phyloP scores from a whole-genome alignment of 805 yeast species.

The Cyberlindnera japonica region DNA sequence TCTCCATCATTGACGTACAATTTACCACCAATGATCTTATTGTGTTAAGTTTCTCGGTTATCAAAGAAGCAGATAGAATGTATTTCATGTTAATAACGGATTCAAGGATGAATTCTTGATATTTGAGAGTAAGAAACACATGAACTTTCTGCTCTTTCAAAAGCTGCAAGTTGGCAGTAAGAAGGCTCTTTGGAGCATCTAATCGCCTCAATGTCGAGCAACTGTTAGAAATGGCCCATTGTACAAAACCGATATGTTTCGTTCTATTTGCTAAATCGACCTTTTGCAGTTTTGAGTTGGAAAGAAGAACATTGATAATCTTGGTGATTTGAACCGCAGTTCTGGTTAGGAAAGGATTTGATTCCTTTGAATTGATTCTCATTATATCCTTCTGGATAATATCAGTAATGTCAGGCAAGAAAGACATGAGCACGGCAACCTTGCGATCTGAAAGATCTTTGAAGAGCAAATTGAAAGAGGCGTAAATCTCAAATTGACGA shows the following conservation, averaged over 20 bases:
- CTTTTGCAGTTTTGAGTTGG: conserved; percentile 12
- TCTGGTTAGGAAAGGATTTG: conserved; percentile 24
- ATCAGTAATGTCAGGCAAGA: conserved; percentile 9
- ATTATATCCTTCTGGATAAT: conserved; percentile 14
- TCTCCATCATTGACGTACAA: conserved; percentile 26
- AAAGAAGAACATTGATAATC: conserved; percentile 15
- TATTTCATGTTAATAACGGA: conserved; percentile 23
- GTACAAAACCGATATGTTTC: too few relatives aligned
- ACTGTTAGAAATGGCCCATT: conserved; percentile 19
- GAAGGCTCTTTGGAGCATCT: conserved; percentile 21
- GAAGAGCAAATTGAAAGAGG: conserved; percentile 20
- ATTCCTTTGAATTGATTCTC: background rate
- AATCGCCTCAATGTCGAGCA: conserved; percentile 12
- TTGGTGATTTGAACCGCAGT: conserved; percentile 25
- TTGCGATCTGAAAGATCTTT: conserved; percentile 22
- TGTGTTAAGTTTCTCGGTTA: conserved; percentile 22
- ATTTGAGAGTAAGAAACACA: conserved; percentile 4
- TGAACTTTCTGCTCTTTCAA: conserved; percentile 23
- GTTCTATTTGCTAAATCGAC: background rate
- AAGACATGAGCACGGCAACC: background rate
- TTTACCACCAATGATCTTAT: conserved; percentile 19
- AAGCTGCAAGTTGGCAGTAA: conserved; percentile 26
- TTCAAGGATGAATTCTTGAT: conserved; percentile 21
- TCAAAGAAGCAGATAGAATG: conserved; percentile 21
- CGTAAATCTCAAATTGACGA: conserved; percentile 27